Conservation (phyloP, 2,329 filamentous ascomycete species). For the Aureobasidium sp. region DNA sequence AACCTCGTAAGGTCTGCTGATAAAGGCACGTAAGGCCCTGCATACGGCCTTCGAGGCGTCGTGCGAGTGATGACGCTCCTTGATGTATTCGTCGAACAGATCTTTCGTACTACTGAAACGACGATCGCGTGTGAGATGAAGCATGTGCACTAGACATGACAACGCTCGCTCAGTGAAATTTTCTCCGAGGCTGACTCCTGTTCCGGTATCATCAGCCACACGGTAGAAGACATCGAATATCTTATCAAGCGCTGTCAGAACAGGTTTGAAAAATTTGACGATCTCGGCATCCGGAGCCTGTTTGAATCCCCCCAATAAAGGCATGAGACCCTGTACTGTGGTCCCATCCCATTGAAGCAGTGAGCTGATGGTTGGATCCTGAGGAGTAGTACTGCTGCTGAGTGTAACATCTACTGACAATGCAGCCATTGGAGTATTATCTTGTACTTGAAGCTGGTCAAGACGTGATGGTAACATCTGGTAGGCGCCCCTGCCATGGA, state of each 20-base stretch:
- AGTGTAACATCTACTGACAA: constrained; percentile 61
- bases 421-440: constrained; percentile 66
- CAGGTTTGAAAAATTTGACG: constrained; percentile 70
- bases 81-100: constrained; percentile 15
- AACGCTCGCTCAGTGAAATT: constrained; percentile 16
- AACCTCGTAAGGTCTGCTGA: constrained; percentile 18
- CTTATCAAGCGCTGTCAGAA: constrained; percentile 15
- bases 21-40: constrained; percentile 15
- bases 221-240: constrained; percentile 11
- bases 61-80: constrained; percentile 15
- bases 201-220: constrained; percentile 9
- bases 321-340: constrained; percentile 15
- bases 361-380: constrained; percentile 72
- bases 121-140: constrained; percentile 17
- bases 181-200: constrained; percentile 9
- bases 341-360: constrained; percentile 69
- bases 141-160: constrained; percentile 16
- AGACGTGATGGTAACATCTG: constrained; percentile 63
- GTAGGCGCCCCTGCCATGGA: constrained; percentile 75
- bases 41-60: constrained; percentile 15
- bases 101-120: constrained; percentile 16
- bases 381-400: constrained; percentile 40
- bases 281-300: constrained; percentile 98
- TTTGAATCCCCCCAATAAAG: constrained; percentile 69
- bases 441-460: constrained; percentile 15